Conservation (phyloP, 2,329 filamentous ascomycete species). For the Nothophaeocryptopus gaeumannii region DNA sequence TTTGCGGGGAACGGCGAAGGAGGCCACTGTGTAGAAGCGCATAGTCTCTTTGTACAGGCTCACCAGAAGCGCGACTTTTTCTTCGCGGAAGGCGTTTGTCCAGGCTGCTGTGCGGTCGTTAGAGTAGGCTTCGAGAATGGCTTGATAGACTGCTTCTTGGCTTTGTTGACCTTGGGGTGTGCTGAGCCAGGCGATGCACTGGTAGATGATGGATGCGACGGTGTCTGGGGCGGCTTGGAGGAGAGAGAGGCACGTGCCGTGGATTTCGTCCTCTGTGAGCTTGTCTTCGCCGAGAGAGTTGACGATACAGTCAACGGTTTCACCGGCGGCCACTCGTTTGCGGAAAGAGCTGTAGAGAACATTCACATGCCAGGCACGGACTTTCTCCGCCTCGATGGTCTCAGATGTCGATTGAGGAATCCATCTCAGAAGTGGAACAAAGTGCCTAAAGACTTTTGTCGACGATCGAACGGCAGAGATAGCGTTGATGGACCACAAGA, state of each 20-base stretch:
- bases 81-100: slow-evolving; percentile 10
- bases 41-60: slow-evolving; percentile 9
- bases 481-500: slow-evolving; percentile 6
- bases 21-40: slow-evolving; percentile 9
- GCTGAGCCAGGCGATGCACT: slow-evolving; percentile 6
- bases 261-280: slow-evolving; percentile 9
- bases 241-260: slow-evolving; percentile 8
- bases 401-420: slow-evolving; percentile 1
- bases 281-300: slow-evolving; percentile 6
- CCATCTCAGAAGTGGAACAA: slow-evolving; percentile 4
- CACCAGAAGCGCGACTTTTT: slow-evolving; percentile 5
- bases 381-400: slow-evolving; percentile 5
- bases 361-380: not conserved
- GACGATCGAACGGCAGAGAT: slow-evolving; percentile 8
- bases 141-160: slow-evolving; percentile 2
- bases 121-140: slow-evolving; percentile 3
- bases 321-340: slow-evolving; percentile 1
- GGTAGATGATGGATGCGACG: slow-evolving; percentile 6
- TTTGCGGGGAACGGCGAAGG: slow-evolving; percentile 3
- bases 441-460: slow-evolving; percentile 6
- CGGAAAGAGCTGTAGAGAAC: slow-evolving; percentile 1
- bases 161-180: slow-evolving; percentile 1
- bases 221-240: slow-evolving; percentile 10
- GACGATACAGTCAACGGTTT: slow-evolving; percentile 8
- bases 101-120: slow-evolving; percentile 3